phyloP scores from a whole-genome alignment of 495 filamentous ascomycete genomes.

The Aspergillus ellipticus region DNA sequence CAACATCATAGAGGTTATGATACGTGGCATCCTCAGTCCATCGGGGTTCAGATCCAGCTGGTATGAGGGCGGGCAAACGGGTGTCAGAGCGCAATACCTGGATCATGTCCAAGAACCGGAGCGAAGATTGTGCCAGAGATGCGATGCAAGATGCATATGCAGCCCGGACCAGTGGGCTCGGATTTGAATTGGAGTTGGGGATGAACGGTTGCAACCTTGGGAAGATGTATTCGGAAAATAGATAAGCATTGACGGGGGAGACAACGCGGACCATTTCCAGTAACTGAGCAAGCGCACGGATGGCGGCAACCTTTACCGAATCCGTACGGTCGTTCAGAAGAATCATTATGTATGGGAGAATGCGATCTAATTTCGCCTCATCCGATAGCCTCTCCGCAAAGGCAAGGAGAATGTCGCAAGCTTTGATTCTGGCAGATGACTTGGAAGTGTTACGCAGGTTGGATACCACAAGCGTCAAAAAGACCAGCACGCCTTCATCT shows the following conservation, averaged over 20 bases:
- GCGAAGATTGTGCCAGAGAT: constrained; percentile 83
- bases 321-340: constrained; percentile 78
- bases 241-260: constrained; percentile 90
- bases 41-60: constrained; percentile 53
- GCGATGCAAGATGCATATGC: constrained; percentile 92
- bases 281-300: constrained; percentile 82
- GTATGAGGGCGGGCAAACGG: constrained; percentile 71
- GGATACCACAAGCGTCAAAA: constrained; percentile 81
- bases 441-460: constrained; percentile 86
- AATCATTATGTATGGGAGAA: constrained; percentile 83
- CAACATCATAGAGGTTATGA: constrained; percentile 78
- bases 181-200: constrained; percentile 47
- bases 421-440: constrained; percentile 79
- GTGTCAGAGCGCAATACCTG: constrained; percentile 83
- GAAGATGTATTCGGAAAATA: constrained; percentile 94
- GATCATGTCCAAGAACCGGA: constrained; percentile 83
- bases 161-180: constrained; percentile 70
- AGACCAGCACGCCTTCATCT: constrained; percentile 91
- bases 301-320: constrained; percentile 76
- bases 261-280: constrained; percentile 81
- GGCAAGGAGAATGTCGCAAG: constrained; percentile 88
- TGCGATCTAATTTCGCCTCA: constrained; percentile 92
- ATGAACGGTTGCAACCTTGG: constrained; percentile 74
- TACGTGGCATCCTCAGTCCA: constrained; percentile 73
- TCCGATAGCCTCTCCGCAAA: constrained; percentile 91